Conservation (phyloP, 2,329 filamentous ascomycete species). For the Leptoxyphium fumago region DNA sequence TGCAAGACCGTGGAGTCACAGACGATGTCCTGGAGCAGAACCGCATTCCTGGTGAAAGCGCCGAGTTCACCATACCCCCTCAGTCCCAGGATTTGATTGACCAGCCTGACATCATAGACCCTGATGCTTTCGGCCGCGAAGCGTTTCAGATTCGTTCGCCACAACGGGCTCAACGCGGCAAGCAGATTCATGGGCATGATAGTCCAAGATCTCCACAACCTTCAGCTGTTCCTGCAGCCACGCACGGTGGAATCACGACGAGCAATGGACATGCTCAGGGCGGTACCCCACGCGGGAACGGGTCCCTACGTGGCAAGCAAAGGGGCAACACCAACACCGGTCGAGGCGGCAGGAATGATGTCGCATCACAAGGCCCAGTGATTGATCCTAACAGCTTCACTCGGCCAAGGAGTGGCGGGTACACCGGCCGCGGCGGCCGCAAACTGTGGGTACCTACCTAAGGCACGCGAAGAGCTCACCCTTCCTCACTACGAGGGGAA, state of each 20-base stretch:
- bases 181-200: neutral
- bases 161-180: neutral
- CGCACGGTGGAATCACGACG: constrained; percentile 5
- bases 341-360: neutral
- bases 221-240: neutral
- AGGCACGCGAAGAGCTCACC: constrained; percentile 1
- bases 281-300: constrained; percentile 8
- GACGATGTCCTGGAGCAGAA: constrained; percentile 3
- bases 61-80: constrained; percentile 14
- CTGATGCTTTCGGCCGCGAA: constrained; percentile 32
- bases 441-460: constrained; percentile 23
- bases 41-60: neutral
- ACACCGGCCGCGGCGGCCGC: constrained; percentile 14
- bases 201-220: neutral
- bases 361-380: constrained; percentile 6
- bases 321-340: neutral
- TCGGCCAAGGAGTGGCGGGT: constrained; percentile 16
- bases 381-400: constrained; percentile 25
- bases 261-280: constrained; percentile 9
- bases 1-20: neutral
- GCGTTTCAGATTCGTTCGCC: constrained; percentile 7
- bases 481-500: no score
- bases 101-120: constrained; percentile 26
- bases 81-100: constrained; percentile 18
- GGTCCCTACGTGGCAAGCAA: neutral